phyloP scores from a whole-genome alignment of 2,329 filamentous ascomycete genomes.

The Lojkania enalia region DNA sequence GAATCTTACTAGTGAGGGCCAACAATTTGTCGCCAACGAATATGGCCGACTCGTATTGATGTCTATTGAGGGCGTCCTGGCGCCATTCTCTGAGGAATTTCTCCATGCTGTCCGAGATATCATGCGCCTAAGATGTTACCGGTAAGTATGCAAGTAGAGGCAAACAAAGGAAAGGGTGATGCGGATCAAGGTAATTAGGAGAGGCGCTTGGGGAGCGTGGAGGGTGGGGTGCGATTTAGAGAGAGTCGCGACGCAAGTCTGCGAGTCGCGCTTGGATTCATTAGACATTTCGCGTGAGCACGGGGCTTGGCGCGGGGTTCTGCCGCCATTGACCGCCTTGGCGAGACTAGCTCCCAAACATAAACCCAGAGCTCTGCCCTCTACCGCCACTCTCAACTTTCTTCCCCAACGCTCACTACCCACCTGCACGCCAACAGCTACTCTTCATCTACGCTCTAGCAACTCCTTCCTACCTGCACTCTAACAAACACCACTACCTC shows the following conservation, averaged over 20 bases:
- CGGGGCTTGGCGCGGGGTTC: conserved; percentile 22
- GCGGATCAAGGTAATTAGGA: no score
- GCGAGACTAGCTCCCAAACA: not conserved
- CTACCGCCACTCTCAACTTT: not conserved
- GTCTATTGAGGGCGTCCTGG: conserved; percentile 92
- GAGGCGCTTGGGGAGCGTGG: not conserved
- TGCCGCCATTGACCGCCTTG: conserved; percentile 9
- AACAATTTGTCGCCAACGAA: conserved; percentile 97
- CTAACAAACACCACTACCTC: not conserved
- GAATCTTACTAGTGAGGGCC: conserved; percentile 80
- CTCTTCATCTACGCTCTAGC: not conserved
- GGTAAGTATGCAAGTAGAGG: not conserved
- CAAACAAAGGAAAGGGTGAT: not conserved
- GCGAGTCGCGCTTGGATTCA: conserved; percentile 10
- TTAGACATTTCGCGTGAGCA: conserved; percentile 22
- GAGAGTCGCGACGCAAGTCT: no score
- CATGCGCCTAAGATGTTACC: not conserved
- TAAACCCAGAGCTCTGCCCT: not conserved
- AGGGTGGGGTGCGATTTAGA: not conserved
- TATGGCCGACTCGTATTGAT: conserved; percentile 94
- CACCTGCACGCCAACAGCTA: no score
- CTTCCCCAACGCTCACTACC: not conserved
- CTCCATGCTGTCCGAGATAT: conserved; percentile 67
- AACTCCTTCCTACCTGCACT: not conserved
- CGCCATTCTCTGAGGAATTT: conserved; percentile 91